Conservation (phyloP, 2,329 filamentous ascomycete genomes). For the Ceratocystis destructans region DNA sequence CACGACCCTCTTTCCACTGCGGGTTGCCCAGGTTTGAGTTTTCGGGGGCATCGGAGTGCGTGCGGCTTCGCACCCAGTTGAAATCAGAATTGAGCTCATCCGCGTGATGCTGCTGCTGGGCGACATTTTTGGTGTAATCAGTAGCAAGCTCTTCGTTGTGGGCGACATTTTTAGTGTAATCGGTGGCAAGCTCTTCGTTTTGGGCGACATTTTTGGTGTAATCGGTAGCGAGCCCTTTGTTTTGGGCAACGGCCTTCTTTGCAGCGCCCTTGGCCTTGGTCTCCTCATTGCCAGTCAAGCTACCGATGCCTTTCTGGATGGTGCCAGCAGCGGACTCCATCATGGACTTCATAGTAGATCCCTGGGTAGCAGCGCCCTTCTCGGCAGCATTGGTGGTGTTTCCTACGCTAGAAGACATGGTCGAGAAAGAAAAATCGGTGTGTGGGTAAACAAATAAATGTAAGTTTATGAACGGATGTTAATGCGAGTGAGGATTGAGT, state of each 20-base stretch:
- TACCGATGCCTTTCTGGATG: constrained; percentile 58
- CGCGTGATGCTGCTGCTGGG: constrained; percentile 67
- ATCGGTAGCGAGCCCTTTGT: constrained; percentile 41
- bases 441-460: background rate
- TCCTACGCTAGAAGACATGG: constrained; percentile 10
- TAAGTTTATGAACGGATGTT: constrained; percentile 1
- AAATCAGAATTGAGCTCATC: constrained; percentile 55
- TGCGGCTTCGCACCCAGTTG: too few species aligned
- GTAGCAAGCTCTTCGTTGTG: constrained; percentile 34
- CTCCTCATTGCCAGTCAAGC: constrained; percentile 55
- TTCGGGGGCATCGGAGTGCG: background rate
- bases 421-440: background rate
- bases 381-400: constrained; percentile 21
- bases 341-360: constrained; percentile 69
- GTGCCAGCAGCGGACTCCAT: constrained; percentile 59
- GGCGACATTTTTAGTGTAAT: constrained; percentile 25
- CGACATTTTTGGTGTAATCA: constrained; percentile 35
- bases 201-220: constrained; percentile 29
- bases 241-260: constrained; percentile 41
- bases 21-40: background rate
- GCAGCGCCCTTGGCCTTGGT: constrained; percentile 53
- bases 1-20: constrained; percentile 1
- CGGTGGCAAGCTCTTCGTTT: too few species aligned
- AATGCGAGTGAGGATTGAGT: background rate
- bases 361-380: constrained; percentile 2